phyloP scores from a whole-genome alignment of 1,284 basidiomycete species.

The Leccinum griseonigrum region DNA sequence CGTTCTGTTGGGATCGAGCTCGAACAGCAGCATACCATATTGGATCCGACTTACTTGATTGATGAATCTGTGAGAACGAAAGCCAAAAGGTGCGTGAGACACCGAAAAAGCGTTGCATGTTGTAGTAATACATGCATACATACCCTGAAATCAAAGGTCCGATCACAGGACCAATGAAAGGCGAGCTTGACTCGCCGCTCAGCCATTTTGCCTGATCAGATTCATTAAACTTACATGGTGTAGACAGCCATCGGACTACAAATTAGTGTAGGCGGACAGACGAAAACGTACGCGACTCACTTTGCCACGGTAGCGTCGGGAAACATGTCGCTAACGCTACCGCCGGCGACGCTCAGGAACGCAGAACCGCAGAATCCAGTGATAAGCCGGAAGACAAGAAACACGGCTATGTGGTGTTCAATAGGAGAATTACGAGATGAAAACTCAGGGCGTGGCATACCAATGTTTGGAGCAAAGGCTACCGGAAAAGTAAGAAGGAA shows the following conservation, averaged over 20 bases:
- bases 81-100: not conserved
- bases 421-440: not conserved
- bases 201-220: not conserved
- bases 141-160: constrained; percentile 65
- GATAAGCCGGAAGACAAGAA: constrained; percentile 47
- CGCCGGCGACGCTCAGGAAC: constrained; percentile 80
- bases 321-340: constrained; percentile 77
- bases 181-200: constrained; percentile 35
- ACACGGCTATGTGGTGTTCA: constrained; percentile 33
- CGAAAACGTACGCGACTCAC: constrained; percentile 39
- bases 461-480: constrained; percentile 61
- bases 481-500: constrained; percentile 62
- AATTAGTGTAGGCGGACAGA: constrained; percentile 3
- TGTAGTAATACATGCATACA: constrained; percentile 13
- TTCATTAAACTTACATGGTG: constrained; percentile 39
- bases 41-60: constrained; percentile 36
- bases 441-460: constrained; percentile 31
- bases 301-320: constrained; percentile 59
- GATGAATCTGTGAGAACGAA: constrained; percentile 36
- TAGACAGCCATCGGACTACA: constrained; percentile 76
- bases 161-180: constrained; percentile 74
- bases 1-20: constrained; percentile 37
- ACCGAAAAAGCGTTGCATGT: not conserved
- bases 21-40: not conserved
- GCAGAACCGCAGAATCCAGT: constrained; percentile 67